Conservation (phyloP, 176 grass and related monocot genomes). For the Cenchrus purpureus region DNA sequence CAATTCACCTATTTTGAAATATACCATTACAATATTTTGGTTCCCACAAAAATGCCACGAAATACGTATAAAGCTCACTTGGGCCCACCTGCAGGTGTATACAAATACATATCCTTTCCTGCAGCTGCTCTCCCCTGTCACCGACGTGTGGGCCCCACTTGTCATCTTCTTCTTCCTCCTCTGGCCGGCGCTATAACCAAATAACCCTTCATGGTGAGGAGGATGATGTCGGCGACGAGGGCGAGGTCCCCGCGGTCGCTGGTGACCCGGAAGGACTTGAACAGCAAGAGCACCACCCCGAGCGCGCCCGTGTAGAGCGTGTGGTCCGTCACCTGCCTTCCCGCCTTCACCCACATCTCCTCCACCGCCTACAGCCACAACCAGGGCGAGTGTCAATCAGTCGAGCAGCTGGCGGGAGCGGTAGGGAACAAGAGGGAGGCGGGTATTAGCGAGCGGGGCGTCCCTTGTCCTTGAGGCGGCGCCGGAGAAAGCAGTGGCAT, state of each 20-base stretch:
- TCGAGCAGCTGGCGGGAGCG: conserved; percentile 46
- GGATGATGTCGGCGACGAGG: conserved; percentile 59
- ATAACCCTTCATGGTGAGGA: too few relatives aligned
- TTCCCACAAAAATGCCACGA: too few relatives aligned
- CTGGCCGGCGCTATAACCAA: too few relatives aligned
- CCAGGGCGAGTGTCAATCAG: conserved; percentile 7
- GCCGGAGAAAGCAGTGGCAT: conserved; percentile 36
- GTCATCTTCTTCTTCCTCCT: too few relatives aligned
- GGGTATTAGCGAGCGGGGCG: not conserved
- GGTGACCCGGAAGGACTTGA: conserved; percentile 44
- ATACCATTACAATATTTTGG: too few relatives aligned
- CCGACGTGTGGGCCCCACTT: too few relatives aligned
- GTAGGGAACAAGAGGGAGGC: too few relatives aligned
- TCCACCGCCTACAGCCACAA: conserved; percentile 49
- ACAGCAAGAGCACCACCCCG: conserved; percentile 67
- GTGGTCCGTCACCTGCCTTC: conserved; percentile 59
- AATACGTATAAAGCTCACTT: too few relatives aligned
- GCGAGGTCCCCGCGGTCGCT: conserved; percentile 51
- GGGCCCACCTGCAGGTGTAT: too few relatives aligned
- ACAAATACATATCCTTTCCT: too few relatives aligned
- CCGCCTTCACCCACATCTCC: not conserved
- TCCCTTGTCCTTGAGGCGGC: conserved; percentile 74
- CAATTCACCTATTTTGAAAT: too few relatives aligned
- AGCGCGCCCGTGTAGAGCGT: conserved; percentile 85
- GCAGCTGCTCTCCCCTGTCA: too few relatives aligned